Base-by-base conservation (phyloP, 495 filamentous ascomycete genomes). In the Lasiosphaeria miniovina region DNA sequence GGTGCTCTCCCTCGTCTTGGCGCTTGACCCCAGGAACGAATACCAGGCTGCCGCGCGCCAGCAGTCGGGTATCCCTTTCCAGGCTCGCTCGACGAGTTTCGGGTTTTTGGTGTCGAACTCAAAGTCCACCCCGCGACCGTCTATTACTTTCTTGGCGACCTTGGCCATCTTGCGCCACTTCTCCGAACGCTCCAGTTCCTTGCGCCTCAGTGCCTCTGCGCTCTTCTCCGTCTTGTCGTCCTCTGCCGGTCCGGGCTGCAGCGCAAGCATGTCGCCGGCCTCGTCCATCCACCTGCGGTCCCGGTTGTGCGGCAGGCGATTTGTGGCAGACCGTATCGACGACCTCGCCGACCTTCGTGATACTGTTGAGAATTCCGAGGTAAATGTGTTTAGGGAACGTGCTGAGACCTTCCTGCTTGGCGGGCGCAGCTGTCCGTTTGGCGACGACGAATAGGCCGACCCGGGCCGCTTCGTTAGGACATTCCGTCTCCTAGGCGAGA, bases 91-190 rank as follows among this genome's bases (percentile, higher is more conserved):
- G 50, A 97, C 88, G 14, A 99, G 73, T 69, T 97, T 98, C 11
- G 90, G 81, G 63, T 90, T 89, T 49, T 79, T 84, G 12, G 83
- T 85, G 71, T 96, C 91, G 69, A 98, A 98, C 35, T 91, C 88
- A 68, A 96, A 98, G 34, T 84, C 81, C 85, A 91, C 94, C 24
- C 92, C 93, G 36, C 90, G 88, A 51, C 93, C 91, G 49, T 73
- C 53, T 36, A 36, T 15, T 35, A 55, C 63, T 59, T 59, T 78
- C 68, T 66, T 81, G 45, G 84, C 78, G 15, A 87, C 80, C 63
- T 85, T 88, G 24, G 93, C 95, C 94, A 99, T 99, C 73, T 93
- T 95, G 49, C 87, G 80, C 94, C 94, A 99, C 66, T 99, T 99
- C 66, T 96, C 92, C 45, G 95, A 86, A 11, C 94, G 82, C 58